Evolutionary conservation across 2,329 filamentous ascomycete genomes (phyloP).

Genomic region (Geosmithia flava): DNA sequence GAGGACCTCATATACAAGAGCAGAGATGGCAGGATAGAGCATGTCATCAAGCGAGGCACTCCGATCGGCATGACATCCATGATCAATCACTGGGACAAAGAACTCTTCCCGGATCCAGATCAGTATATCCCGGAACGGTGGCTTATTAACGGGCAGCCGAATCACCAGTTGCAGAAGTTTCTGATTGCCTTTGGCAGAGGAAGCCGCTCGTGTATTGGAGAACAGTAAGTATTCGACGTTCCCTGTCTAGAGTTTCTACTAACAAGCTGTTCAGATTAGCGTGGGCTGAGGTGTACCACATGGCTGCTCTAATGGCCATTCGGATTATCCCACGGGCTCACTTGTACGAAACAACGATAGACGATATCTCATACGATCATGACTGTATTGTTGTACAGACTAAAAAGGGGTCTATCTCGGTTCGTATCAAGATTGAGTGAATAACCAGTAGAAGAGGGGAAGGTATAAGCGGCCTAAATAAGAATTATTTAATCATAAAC

Average conservation of each 20-base stretch:
- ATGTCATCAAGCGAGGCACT: conserved; percentile 14
- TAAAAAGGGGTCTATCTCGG: conserved; percentile 5
- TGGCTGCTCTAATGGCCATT: conserved; percentile 6
- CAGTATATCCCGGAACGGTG: conserved; percentile 19
- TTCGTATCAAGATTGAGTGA: conserved; percentile 23
- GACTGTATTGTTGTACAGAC: conserved; percentile 6
- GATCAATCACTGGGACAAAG: conserved; percentile 16
- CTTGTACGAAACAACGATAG: conserved; percentile 6
- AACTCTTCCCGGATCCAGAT: conserved; percentile 17
- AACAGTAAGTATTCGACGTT: conserved; percentile 2
- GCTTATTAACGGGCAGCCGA: conserved; percentile 9
- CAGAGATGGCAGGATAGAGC: conserved; percentile 8
- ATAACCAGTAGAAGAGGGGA: too few relatives aligned
- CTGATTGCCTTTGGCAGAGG: conserved; percentile 5
- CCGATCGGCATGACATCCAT: conserved; percentile 18
- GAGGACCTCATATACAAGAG: conserved; percentile 12
- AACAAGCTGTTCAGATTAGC: conserved; percentile 5
- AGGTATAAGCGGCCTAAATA: too few relatives aligned
- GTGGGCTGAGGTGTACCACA: conserved; percentile 6
- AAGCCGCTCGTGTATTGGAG: conserved; percentile 5
- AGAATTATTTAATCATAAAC: too few relatives aligned
- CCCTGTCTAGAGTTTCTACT: background rate
- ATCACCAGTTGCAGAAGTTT: conserved; percentile 10
- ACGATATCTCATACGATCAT: conserved; percentile 7
- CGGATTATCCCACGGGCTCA: conserved; percentile 5